A percentile compares a stretch with the other conserved stretches of the same genome.
These are phyloP conservation scores for Candida bentonensis DNA, from an alignment of 805 yeast genomes.

Conservation along the genomic window DNA sequence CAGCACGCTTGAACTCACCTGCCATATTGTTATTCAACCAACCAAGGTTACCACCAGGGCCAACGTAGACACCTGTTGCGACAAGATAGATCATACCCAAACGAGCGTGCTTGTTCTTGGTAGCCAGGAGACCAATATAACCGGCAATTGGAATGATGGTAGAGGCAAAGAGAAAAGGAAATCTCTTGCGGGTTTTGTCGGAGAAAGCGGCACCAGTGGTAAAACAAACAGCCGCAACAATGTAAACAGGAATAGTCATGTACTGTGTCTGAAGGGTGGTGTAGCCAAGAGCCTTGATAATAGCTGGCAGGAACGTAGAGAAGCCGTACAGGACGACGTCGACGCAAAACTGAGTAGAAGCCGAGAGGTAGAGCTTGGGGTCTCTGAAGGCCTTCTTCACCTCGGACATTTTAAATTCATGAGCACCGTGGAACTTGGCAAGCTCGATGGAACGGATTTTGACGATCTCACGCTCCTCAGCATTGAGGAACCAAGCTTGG, in stretches of 20 bases:
- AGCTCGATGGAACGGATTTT: constrained; percentile 23
- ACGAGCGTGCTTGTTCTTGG: neutral
- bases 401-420: constrained; percentile 20
- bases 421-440: constrained; percentile 24
- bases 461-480: constrained; percentile 26
- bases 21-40: constrained; percentile 33
- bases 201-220: constrained; percentile 7
- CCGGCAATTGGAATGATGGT: neutral
- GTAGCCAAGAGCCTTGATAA: constrained; percentile 31
- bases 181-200: constrained; percentile 1
- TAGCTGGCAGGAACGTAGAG: constrained; percentile 32
- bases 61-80: constrained; percentile 18
- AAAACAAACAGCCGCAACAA: constrained; percentile 4
- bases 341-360: constrained; percentile 31
- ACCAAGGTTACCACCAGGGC: constrained; percentile 27
- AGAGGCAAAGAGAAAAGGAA: neutral
- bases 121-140: neutral
- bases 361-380: constrained; percentile 23
- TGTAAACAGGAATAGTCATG: constrained; percentile 31
- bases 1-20: constrained; percentile 29
- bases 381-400: constrained; percentile 24
- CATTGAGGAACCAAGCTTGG: constrained; percentile 27
- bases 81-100: constrained; percentile 2
- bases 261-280: constrained; percentile 28
- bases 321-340: constrained; percentile 31